Conservation (phyloP, 2,329 filamentous ascomycete genomes). For the Kalmusia sp. region DNA sequence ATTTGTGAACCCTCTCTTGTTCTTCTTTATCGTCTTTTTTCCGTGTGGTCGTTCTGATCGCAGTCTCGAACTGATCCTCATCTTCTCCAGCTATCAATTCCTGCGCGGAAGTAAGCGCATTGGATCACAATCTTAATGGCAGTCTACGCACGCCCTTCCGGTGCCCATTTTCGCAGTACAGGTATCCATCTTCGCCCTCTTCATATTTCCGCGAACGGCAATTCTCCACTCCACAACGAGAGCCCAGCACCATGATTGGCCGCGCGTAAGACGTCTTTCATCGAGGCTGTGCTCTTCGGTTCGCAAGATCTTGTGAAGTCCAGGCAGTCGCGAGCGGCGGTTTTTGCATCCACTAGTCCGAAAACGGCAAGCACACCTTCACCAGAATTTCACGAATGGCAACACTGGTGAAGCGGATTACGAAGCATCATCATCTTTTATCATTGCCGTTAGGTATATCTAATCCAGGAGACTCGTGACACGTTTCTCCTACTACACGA, state of each 20-base stretch:
- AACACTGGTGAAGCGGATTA: conserved; percentile 22
- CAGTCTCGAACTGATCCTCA: conserved; percentile 71
- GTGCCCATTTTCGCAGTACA: conserved; percentile 83
- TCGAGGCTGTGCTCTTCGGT: conserved; percentile 13
- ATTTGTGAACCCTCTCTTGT: conserved; percentile 59
- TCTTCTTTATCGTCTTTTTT: conserved; percentile 59
- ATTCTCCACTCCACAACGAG: conserved; percentile 62
- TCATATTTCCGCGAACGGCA: conserved; percentile 73
- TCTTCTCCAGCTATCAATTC: conserved; percentile 55
- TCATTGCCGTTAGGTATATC: conserved; percentile 44
- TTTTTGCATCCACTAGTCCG: conserved; percentile 28
- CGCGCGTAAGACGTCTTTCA: background rate
- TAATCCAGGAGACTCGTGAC: conserved; percentile 45
- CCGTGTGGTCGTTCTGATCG: conserved; percentile 62
- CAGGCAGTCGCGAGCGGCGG: background rate
- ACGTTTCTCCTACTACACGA: conserved; percentile 43
- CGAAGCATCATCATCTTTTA: conserved; percentile 45
- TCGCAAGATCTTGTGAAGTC: conserved; percentile 13
- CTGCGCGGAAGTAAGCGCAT: conserved; percentile 20
- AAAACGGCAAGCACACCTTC: conserved; percentile 30
- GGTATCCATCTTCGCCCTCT: conserved; percentile 76
- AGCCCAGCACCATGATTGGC: conserved; percentile 21
- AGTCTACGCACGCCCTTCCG: conserved; percentile 69
- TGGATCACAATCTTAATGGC: background rate
- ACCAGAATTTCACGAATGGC: conserved; percentile 28